Base-by-base conservation (phyloP, 2,329 filamentous ascomycete genomes). In the Colletotrichum lentis region DNA sequence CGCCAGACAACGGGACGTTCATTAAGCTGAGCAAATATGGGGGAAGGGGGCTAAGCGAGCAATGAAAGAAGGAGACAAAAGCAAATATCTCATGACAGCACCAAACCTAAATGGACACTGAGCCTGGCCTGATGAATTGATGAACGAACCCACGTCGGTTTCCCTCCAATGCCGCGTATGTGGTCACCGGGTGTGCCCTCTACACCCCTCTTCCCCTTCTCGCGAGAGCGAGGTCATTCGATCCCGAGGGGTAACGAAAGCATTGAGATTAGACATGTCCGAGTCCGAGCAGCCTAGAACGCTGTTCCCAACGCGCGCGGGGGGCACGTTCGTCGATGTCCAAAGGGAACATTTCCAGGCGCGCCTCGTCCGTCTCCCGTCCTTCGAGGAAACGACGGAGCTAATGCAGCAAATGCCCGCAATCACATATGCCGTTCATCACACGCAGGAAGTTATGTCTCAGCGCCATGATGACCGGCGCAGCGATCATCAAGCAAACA, bases 91-190 rank as follows among this genome's bases (percentile, higher is more conserved):
- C 35, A 41, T 20, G 22, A 46, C 41, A 31, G 39, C 52, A 58
- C 64, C 64, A 54, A 41, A 5, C 61, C 64, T 44, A 43, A 60
- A 41, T 39, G 22, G 57, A 64, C 53, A 7, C 39, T 41, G 62
- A 46, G 27, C 35, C 54, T 24, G 60, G 22, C 49, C 24, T 52
- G n/a, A 64, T 55, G 49, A 64, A 54, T 49, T 60, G 65, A 68
- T 60, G 61, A 65, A 60, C 31, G 41, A 65, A 55, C 65, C 65
- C 65, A 46, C 20, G 49, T 60, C 44, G 39, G 41, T n/a, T n/a
- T 22, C 43, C 37, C 50, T n/a, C 55, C 62, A 22, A 53, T 22
- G n/a, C 18, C 54, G 39, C 24, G 24, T 49, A n/a, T 8, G 31
- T 18, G 18, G 24, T 22, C 18, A 62, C n/a, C 18, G 8, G 18